These are phyloP conservation scores for Rhodofomes roseus DNA, from an alignment of 1,284 basidiomycete genomes.

Conservation along the genomic window DNA sequence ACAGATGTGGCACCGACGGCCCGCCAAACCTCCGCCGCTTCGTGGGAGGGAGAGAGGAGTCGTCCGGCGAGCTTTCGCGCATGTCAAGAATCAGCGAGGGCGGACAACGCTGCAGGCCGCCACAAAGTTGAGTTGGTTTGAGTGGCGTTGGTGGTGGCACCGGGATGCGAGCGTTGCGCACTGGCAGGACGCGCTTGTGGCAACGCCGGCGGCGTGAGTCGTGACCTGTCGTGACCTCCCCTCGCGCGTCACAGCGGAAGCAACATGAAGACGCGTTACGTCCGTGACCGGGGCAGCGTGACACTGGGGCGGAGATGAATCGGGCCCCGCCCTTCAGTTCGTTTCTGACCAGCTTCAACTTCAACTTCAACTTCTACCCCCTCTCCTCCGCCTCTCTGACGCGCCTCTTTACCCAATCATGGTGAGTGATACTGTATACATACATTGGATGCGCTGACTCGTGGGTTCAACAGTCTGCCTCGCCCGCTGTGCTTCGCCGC, in stretches of 20 bases:
- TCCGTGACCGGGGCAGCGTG: neutral
- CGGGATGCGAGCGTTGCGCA: neutral
- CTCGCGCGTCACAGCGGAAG: neutral
- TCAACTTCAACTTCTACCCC: neutral
- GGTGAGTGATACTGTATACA: neutral
- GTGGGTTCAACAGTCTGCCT: slow-evolving; percentile 31
- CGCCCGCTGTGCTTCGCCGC: slow-evolving; percentile 62
- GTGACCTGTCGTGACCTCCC: neutral
- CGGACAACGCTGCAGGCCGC: too few species aligned
- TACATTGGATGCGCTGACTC: neutral
- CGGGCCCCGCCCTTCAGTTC: slow-evolving; percentile 23
- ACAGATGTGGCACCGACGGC: neutral
- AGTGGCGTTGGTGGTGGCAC: neutral
- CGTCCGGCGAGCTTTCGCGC: neutral
- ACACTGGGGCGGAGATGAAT: slow-evolving; percentile 18
- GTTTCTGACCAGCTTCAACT: slow-evolving; percentile 21
- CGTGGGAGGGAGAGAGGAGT: neutral
- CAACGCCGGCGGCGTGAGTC: neutral
- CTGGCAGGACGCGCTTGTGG: neutral
- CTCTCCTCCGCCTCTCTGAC: neutral
- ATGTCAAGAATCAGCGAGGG: neutral
- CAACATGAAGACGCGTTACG: neutral
- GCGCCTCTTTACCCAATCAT: neutral
- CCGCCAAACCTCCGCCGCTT: neutral
- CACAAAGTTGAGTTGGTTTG: too few species aligned